Conservation (phyloP, 208 protist species). For the Wallacemonas sp. region DNA sequence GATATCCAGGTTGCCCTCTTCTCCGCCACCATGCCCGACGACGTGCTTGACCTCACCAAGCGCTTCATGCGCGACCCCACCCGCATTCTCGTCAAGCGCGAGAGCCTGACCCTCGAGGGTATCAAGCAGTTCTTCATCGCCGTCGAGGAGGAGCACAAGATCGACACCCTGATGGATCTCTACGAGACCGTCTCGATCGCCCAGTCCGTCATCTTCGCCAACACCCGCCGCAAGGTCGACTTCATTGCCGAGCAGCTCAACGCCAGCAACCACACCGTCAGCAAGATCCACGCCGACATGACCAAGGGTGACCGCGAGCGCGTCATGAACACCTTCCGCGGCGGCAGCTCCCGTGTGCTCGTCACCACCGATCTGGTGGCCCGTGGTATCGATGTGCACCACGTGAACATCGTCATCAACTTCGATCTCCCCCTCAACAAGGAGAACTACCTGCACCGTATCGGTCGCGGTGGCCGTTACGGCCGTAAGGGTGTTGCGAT, state of each 20-base stretch:
- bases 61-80: slow-evolving; percentile 99
- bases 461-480: slow-evolving; percentile 99
- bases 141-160: slow-evolving; percentile 98
- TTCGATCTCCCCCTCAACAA: slow-evolving; percentile 99
- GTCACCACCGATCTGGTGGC: slow-evolving; percentile 99
- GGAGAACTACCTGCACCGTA: slow-evolving; percentile 99
- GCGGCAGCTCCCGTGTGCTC: slow-evolving; percentile 95
- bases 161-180: slow-evolving; percentile 97
- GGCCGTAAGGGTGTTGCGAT: slow-evolving; percentile 99
- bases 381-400: slow-evolving; percentile 99
- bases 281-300: slow-evolving; percentile 98
- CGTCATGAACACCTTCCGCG: slow-evolving; percentile 99
- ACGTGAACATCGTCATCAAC: slow-evolving; percentile 99
- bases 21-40: slow-evolving; percentile 98
- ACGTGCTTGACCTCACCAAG: slow-evolving; percentile 98
- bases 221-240: slow-evolving; percentile 98
- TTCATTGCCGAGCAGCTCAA: slow-evolving; percentile 95
- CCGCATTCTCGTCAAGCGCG: slow-evolving; percentile 99
- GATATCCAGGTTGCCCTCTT: slow-evolving; percentile 98
- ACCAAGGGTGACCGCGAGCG: slow-evolving; percentile 96
- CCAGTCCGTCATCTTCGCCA: slow-evolving; percentile 99
- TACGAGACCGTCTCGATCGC: slow-evolving; percentile 93
- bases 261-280: slow-evolving; percentile 93
- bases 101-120: slow-evolving; percentile 99
- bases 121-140: slow-evolving; percentile 99